Conservation (phyloP, 179 eudicot genomes). For the Spergularia azorica region DNA sequence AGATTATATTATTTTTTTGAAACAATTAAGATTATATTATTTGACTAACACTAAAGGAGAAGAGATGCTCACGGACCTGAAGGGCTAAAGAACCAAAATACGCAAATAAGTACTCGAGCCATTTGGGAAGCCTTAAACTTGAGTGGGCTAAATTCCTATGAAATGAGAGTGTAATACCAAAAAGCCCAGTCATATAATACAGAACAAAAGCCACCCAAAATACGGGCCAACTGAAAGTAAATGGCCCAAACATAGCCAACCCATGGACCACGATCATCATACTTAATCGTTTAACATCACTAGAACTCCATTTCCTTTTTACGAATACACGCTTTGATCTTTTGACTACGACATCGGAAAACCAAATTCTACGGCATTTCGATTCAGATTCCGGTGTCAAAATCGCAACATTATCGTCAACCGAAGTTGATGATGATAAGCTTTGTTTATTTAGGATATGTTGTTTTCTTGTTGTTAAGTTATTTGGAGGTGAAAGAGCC, state of each 20-base stretch:
- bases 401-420: no score
- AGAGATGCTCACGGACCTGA: conserved; percentile 46
- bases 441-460: neutral
- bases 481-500: neutral
- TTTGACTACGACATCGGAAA: conserved; percentile 60
- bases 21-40: no score
- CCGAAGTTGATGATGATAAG: no score
- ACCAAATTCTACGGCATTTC: conserved; percentile 24
- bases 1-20: no score
- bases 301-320: conserved; percentile 52
- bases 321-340: conserved; percentile 40
- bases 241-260: conserved; percentile 64
- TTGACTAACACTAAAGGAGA: no score
- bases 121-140: conserved; percentile 79
- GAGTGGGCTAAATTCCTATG: conserved; percentile 77
- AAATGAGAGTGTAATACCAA: conserved; percentile 75
- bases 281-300: conserved; percentile 34
- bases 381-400: neutral
- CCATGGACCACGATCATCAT: conserved; percentile 54
- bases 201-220: conserved; percentile 59
- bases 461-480: neutral
- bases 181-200: conserved; percentile 56
- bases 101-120: conserved; percentile 82
- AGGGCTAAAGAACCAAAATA: conserved; percentile 81
- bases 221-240: conserved; percentile 63